Evolutionary conservation across 2,329 filamentous ascomycete species (phyloP), one percentile per base, ranked within the genome.

Genomic region (Pestalotiopsis fici): DNA sequence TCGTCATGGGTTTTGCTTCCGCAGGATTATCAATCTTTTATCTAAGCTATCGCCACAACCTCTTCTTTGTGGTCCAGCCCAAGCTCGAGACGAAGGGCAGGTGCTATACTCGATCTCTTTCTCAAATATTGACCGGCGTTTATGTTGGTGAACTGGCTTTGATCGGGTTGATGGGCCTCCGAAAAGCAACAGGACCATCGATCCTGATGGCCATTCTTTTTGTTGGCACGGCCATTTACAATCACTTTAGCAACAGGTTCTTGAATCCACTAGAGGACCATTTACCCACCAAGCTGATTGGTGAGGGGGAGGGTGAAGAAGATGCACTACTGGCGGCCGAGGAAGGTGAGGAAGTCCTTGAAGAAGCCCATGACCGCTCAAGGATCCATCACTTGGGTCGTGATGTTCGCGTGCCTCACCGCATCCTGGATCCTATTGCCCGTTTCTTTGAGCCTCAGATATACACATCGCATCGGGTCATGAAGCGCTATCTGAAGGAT

Each of bases 41-140:
- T 78, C 83, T 91, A 69, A 91, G 91, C 60, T 94, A 92, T 80
- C 86, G 90, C 31, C 93, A 94, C 83, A 93, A 93, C 78, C 78
- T 94, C 65, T 83, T 94, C 27, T 94, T 90, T 76, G 91, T 93
- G 25, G 88, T 88, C 55, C 88, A 92, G 72, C 83, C 89, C 31
- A 82, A 87, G 71, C 89, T 93, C 72, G 91, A 94, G 75, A 93
- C 91, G 25, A 92, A 93, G 76, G 92, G 92, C 57, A 86, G 90
- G 59, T 85, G 88, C 69, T 94, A 93, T 74, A 87, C 90, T 9
- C 88, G 90, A 50, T 91, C 90, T 2, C 82, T 94, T 31, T 89
- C 93, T 75, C 91, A 94, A 50, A 85, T 93, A 57, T 85, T 92
- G 18, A 89, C 90, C 2, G 91, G 92, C 56, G 83, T 92, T 65